A percentile compares a stretch with the other conserved stretches of the same genome.
phyloP scores from a whole-genome alignment of 1,284 basidiomycete species.

The Sporisorium iseilematis-ciliati region DNA sequence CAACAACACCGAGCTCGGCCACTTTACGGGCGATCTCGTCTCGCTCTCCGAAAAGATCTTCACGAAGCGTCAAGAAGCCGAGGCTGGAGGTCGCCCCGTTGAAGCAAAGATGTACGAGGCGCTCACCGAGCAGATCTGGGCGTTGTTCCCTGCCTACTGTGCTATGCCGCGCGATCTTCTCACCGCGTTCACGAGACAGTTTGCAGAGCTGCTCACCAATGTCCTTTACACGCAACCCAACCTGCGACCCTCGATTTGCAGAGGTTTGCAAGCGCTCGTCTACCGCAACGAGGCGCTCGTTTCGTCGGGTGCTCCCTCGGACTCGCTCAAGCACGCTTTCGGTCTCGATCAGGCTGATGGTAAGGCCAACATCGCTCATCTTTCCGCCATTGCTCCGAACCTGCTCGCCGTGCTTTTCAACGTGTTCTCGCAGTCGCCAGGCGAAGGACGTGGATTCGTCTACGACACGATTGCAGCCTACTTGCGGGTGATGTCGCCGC shows the following conservation, averaged over 20 bases:
- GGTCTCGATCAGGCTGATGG: conserved; percentile 76
- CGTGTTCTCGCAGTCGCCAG: conserved; percentile 86
- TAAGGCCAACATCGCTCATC: conserved; percentile 78
- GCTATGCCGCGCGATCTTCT: conserved; percentile 86
- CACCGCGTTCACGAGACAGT: conserved; percentile 52
- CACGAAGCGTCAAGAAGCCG: conserved; percentile 74
- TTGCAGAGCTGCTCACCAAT: conserved; percentile 81
- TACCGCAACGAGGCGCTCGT: conserved; percentile 77
- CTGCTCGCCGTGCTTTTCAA: conserved; percentile 97
- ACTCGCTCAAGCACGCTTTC: conserved; percentile 73
- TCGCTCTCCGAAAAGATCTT: conserved; percentile 95
- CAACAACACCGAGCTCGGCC: conserved; percentile 83
- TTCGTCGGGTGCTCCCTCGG: conserved; percentile 71
- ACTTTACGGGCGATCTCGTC: conserved; percentile 91
- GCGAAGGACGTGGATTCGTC: conserved; percentile 83
- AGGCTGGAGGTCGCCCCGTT: conserved; percentile 77
- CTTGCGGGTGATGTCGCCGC: conserved; percentile 78
- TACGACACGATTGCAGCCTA: conserved; percentile 90
- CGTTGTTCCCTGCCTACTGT: conserved; percentile 75
- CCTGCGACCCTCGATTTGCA: conserved; percentile 84
- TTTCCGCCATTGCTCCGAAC: conserved; percentile 85
- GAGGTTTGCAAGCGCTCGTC: conserved; percentile 83
- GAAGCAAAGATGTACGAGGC: conserved; percentile 96
- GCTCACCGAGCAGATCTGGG: conserved; percentile 91
- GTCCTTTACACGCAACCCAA: conserved; percentile 88